Evolutionary conservation across 176 grass and related monocot genomes (phyloP).

Genomic region (Puya raimondii): DNA sequence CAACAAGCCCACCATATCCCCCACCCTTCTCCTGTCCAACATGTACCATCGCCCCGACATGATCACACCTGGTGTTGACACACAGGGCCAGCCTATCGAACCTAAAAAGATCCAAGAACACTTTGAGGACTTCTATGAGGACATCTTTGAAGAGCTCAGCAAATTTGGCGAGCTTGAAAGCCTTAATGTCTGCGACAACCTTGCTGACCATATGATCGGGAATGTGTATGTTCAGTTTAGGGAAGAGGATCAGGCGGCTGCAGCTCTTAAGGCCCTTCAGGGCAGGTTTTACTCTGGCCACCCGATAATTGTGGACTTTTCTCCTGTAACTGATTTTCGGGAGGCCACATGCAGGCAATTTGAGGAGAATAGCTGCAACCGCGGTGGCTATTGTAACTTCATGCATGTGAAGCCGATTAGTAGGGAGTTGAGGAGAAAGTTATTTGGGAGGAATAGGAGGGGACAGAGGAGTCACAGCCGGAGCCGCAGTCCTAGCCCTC

Average conservation of each 20-base stretch:
- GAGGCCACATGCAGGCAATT: conserved; percentile 20
- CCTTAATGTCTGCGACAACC: conserved; percentile 22
- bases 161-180: conserved; percentile 20
- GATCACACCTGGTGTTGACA: conserved; percentile 16
- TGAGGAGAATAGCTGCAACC: conserved; percentile 21
- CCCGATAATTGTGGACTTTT: conserved; percentile 25
- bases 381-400: conserved; percentile 20
- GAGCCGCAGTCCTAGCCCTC: conserved; percentile 5
- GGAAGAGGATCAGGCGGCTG: conserved; percentile 19
- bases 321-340: conserved; percentile 3
- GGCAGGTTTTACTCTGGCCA: conserved; percentile 17
- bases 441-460: conserved; percentile 6
- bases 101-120: conserved; percentile 15
- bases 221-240: conserved; percentile 23
- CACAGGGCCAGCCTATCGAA: conserved; percentile 15
- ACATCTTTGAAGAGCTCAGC: conserved; percentile 23
- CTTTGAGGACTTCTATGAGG: conserved; percentile 24
- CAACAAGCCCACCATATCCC: conserved; percentile 17
- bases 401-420: conserved; percentile 23
- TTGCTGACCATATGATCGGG: conserved; percentile 20
- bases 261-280: conserved; percentile 15
- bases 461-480: conserved; percentile 10
- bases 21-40: conserved; percentile 21
- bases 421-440: conserved; percentile 14
- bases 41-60: conserved; percentile 22